Evolutionary conservation across 805 yeast genomes (phyloP), one percentile per base, ranked within the genome.

Genomic region (Candida palmyrensis): DNA sequence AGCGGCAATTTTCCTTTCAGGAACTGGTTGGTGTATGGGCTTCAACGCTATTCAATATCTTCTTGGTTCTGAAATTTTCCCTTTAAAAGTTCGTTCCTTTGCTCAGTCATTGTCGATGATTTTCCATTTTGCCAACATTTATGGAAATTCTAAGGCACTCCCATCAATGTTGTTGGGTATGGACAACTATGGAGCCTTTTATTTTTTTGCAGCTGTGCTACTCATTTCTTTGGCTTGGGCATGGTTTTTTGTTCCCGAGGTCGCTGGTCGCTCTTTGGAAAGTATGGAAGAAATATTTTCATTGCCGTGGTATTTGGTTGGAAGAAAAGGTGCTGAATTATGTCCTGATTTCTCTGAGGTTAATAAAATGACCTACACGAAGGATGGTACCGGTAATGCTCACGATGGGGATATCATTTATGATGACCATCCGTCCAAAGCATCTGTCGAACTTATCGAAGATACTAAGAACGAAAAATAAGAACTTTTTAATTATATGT

Each of bases 1-100:
- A 32, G 74, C 75, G 0, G 62, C 71, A 29, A 45, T 74, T 20
- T 72, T 58, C 45, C 44, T 73, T 16, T 57, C 62, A 16, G 79
- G 79, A 40, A 54, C 62, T 11, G 78, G 76, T 19, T 74, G 79
- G 79, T 68, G 75, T 18, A 47, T 73, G 51, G 79, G 79, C 21
- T 75, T 70, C 67, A 74, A 75, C 52, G 57, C 74, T 2, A 53
- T 71, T 27, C 79, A 73, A 45, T 73, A 73, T 45, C 55, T 73
- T 41, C 49, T 73, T 42, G 71, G 71, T 39, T 62, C 78, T 6
- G 79, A 74, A 44, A 66, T 74, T 34, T 62, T 73, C 43, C 79
- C 79, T 18, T 52, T 73, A 42, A 56, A 66, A 32, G 58, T 68
- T 18, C 59, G 78, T 40, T 61, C 64, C 21, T 49, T 71, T 41